Percentiles rank a stretch among this genome's conserved stretches.
Conservation (phyloP, 345 rosid species). For the Luvunga scandens region DNA sequence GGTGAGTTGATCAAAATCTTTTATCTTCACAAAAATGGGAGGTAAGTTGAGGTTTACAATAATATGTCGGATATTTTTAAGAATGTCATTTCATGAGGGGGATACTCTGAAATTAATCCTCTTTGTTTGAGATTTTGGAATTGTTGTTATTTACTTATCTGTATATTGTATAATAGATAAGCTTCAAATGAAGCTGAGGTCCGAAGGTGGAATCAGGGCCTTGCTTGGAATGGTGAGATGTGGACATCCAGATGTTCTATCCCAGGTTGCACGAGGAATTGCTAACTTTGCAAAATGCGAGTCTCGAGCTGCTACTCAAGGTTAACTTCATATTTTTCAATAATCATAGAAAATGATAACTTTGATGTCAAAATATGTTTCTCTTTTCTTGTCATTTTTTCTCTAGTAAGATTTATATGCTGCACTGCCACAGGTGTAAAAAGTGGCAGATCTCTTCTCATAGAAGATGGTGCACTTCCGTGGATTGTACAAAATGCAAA, state of each 20-base stretch:
- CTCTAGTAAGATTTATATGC: not conserved
- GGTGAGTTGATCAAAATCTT: too few relatives aligned
- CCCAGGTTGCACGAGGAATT: slow-evolving; percentile 97
- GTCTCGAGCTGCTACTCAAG: slow-evolving; percentile 83
- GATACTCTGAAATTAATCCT: too few relatives aligned
- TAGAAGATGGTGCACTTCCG: slow-evolving; percentile 92
- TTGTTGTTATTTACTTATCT: not conserved
- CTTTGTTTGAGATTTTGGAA: not conserved
- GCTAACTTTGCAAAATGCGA: slow-evolving; percentile 99
- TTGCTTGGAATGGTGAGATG: slow-evolving; percentile 95
- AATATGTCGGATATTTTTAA: too few relatives aligned
- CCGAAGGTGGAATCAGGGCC: slow-evolving; percentile 95
- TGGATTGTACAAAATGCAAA: slow-evolving; percentile 97
- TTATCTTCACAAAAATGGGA: too few relatives aligned
- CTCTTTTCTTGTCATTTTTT: not conserved
- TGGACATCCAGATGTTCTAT: slow-evolving; percentile 91
- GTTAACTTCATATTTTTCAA: slow-evolving; percentile 28
- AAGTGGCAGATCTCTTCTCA: slow-evolving; percentile 75
- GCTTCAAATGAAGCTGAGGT: slow-evolving; percentile 77
- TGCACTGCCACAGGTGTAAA: slow-evolving; percentile 49
- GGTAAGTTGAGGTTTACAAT: too few relatives aligned
- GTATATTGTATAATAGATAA: slow-evolving; percentile 52
- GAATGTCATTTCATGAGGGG: too few relatives aligned
- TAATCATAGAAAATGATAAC: not conserved
- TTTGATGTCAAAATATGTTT: not conserved